Base-by-base conservation (phyloP, 2,329 filamentous ascomycete species). In the Arachnomyces sp. region DNA sequence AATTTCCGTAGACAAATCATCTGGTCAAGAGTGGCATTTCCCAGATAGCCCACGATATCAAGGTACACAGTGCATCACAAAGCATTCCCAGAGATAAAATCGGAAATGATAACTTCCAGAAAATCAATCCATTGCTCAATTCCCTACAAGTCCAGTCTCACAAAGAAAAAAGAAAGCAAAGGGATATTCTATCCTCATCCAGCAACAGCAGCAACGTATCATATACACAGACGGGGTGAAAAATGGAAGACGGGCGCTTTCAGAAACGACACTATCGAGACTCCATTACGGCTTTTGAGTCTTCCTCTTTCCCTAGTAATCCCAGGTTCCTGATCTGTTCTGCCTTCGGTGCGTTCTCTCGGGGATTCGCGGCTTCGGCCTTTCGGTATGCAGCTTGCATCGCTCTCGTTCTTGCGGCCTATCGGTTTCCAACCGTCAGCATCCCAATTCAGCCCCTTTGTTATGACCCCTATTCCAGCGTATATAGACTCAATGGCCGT, bases 311-410 rank as follows among this genome's bases (percentile, higher is more conserved):
- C 57, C 82, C 81, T 54, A 96, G 58, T 50, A 95, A 65, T 33
- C 90, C 90, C 47, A 96, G 64, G 62, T 83, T 88, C 64, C 87
- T 76, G 73, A 96, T 93, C 71, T 92, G 79, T 44, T 84, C 86
- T 4, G 84, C 84, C 48, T 77, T 88, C 45, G 87, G 87, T 43
- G 79, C 82, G 57, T 86, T 81, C 60, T 92, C 85, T 68, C 85
- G 78, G 48, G 83, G 76, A 53, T 82, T 80, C 53, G 82, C 73
- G 42, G 81, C 75, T 64, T 87, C 80, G 43, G 81, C 77, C 67
- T 87, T 87, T 62, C 87, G 80, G 66, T 89, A 93, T 39, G 89
- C 90, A 43, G 75, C 73, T 70, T 95, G 89, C 49, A 96, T 74
- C 46, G 81, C 79, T 60, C 76, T 71, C 45, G 83, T 79, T 70